Base-by-base conservation (phyloP, 176 grass and related monocot genomes). In the Oropetium thomaeum region DNA sequence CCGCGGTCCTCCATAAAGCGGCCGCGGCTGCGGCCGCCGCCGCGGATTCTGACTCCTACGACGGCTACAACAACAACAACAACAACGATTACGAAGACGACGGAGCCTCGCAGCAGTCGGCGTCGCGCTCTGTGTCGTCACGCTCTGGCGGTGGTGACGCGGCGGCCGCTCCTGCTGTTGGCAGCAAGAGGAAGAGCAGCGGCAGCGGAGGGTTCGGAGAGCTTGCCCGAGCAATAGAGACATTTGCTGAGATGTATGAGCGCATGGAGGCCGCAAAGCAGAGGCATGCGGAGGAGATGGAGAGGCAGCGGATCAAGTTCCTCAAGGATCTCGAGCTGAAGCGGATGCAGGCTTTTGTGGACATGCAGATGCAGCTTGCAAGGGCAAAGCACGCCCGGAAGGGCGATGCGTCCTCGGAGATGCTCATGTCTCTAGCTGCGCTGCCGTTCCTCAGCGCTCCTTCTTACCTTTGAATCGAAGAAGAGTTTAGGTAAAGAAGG, bases 241-340 rank as follows among this genome's bases (percentile, higher is more conserved):
- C 81, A 1, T 95, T 99, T 31, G 82, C 91, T 0, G 91, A 96
- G 66, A 92, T 99, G 84, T 99, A 96, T 3, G 92, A 99, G 85
- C 86, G 80, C 70, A 88, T 99, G 81, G 96, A 99, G 74, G 77
- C 73, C 0, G 58, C 85, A 13, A 96, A 93, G 86, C 96, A 99
- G 89, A 76, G 73, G 59, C 91, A 99, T 19, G 88, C 84, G 0
- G 82, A 95, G 79, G 92, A 99, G 73, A 86, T 99, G 92, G 96
- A 99, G 87, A 90, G 87, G 80, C 89, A 99, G 82, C 58, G 92
- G 58, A 92, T 99, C 87, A 93, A 96, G 76, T 99, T 99, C 51
- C 71, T 88, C 22, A 95, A 92, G 84, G 87, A 86, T 23, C 84
- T 99, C 5, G 96, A 99, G 53, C 71, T 99, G 48, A 90, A 99